Conservation (phyloP, 2,329 filamentous ascomycete species). For the Thelonectria olida region DNA sequence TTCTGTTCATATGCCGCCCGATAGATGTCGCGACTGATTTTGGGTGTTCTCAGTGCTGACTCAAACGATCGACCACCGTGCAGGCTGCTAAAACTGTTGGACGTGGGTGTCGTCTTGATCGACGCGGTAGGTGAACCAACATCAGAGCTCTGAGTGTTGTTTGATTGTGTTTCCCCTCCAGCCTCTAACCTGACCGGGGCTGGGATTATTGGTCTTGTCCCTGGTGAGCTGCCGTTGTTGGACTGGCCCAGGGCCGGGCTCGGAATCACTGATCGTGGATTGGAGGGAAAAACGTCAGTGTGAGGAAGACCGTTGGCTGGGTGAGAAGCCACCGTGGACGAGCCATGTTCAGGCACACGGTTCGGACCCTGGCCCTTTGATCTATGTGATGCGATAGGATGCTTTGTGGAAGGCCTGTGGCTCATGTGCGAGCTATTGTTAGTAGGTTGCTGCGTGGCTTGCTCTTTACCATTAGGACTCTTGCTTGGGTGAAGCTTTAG, state of each 20-base stretch:
- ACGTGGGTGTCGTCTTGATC: slow-evolving; percentile 36
- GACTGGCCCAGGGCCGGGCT: slow-evolving; percentile 5
- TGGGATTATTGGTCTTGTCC: slow-evolving; percentile 31
- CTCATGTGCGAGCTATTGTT: slow-evolving; percentile 2
- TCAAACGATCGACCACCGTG: slow-evolving; percentile 35
- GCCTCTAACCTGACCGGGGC: slow-evolving; percentile 36
- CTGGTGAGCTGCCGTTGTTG: slow-evolving; percentile 19
- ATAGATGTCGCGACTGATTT: slow-evolving; percentile 41
- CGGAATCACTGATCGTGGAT: slow-evolving; percentile 7
- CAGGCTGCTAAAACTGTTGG: slow-evolving; percentile 36
- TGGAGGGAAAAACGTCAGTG: slow-evolving; percentile 23
- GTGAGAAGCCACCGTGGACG: slow-evolving; percentile 19
- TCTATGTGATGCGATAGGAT: slow-evolving; percentile 5
- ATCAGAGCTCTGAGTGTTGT: slow-evolving; percentile 15
- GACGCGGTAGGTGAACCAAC: slow-evolving; percentile 31
- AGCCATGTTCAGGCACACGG: slow-evolving; percentile 22
- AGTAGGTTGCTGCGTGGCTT: slow-evolving; percentile 19
- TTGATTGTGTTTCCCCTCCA: slow-evolving; percentile 19
- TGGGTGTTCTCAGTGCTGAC: slow-evolving; percentile 40
- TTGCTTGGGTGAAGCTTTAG: slow-evolving; percentile 54
- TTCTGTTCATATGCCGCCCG: slow-evolving; percentile 38
- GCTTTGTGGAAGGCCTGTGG: background rate
- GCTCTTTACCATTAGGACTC: slow-evolving; percentile 14
- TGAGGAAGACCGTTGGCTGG: slow-evolving; percentile 16
- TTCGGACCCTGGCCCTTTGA: slow-evolving; percentile 10